Percentiles rank a stretch among this genome's conserved stretches.
Conservation (phyloP, 345 rosid genomes). For the Populus davidiana region DNA sequence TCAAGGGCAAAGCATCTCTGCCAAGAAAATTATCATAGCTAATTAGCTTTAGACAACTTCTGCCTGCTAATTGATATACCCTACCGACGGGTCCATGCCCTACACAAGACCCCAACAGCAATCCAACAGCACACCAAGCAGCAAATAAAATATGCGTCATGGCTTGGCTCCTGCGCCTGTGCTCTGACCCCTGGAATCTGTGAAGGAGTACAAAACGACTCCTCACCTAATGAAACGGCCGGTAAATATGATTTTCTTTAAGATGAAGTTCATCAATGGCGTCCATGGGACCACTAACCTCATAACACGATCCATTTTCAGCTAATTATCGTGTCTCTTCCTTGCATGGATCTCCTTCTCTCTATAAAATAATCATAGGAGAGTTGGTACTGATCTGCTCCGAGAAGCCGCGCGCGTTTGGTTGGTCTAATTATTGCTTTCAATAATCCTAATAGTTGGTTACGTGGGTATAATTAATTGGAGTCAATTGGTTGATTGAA, state of each 20-base stretch:
- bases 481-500: no score
- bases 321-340: not conserved
- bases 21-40: no score
- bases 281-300: not conserved
- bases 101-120: not conserved
- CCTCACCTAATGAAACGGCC: conserved; percentile 49
- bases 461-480: not conserved
- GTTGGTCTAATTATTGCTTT: not conserved
- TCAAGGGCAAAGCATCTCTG: not conserved
- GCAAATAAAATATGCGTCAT: not conserved
- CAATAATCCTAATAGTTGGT: not conserved
- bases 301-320: not conserved
- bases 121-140: not conserved
- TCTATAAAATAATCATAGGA: not conserved
- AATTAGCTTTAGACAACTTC: no score
- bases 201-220: conserved; percentile 27
- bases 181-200: conserved; percentile 35
- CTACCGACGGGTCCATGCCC: not conserved
- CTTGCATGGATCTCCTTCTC: not conserved
- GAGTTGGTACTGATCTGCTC: conserved; percentile 25
- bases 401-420: conserved; percentile 67
- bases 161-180: not conserved
- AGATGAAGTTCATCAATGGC: not conserved
- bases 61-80: no score
- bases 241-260: conserved; percentile 18